A percentile compares a stretch with the other conserved stretches of the same genome.
These are phyloP conservation scores for Chimonanthus salicifolius DNA, from an alignment of 164 flowering plant genomes.

Conservation along the genomic window DNA sequence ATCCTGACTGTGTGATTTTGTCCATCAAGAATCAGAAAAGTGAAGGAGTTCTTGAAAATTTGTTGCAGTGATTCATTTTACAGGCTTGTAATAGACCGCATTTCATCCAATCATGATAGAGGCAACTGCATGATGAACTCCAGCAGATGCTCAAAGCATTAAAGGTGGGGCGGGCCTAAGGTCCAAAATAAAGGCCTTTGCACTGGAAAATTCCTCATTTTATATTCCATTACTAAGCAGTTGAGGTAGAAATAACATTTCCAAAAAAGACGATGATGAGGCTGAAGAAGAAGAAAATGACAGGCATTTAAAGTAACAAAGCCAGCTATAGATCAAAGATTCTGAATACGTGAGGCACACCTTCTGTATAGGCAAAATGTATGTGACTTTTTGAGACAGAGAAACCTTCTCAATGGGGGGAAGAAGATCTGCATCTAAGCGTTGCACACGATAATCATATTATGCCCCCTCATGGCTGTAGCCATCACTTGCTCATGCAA, in stretches of 20 bases:
- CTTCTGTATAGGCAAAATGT: constrained; percentile 86
- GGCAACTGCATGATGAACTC: neutral
- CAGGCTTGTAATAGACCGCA: neutral
- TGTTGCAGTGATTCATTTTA: neutral
- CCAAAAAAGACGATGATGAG: no score
- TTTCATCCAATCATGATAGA: neutral
- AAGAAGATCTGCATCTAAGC: constrained; percentile 77
- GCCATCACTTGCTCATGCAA: constrained; percentile 77
- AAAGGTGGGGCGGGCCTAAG: neutral
- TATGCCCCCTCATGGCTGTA: constrained; percentile 76
- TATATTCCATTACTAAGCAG: no score
- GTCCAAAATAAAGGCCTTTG: neutral
- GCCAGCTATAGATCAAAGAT: constrained; percentile 2
- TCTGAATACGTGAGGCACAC: constrained; percentile 29
- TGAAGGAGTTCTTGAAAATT: neutral
- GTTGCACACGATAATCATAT: constrained; percentile 55
- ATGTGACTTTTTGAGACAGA: constrained; percentile 71
- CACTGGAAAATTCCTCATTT: neutral
- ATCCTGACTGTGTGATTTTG: neutral
- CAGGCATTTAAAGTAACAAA: neutral
- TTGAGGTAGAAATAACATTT: no score
- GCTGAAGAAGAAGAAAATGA: no score
- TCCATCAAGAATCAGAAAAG: neutral
- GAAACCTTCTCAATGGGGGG: constrained; percentile 63
- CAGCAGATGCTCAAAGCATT: neutral